Conservation (phyloP, 148 eudicot genomes). For the Limonium bicolor region DNA sequence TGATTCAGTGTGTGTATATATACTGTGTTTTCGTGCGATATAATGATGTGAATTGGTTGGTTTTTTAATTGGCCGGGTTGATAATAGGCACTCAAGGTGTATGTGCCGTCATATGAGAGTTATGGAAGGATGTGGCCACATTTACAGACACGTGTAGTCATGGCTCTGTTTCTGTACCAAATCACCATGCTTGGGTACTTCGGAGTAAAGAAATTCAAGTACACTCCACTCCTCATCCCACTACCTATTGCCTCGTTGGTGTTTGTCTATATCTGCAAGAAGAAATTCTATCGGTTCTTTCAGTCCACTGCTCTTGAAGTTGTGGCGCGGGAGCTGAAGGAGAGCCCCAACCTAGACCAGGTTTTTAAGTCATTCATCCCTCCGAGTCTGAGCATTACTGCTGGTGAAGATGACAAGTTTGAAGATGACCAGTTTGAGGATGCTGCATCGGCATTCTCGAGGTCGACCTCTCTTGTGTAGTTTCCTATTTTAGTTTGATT, state of each 20-base stretch:
- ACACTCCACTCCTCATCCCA: constrained; percentile 27
- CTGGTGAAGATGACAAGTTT: constrained; percentile 40
- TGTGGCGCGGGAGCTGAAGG: constrained; percentile 40
- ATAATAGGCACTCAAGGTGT: constrained; percentile 75
- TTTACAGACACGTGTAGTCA: constrained; percentile 43
- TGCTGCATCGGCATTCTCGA: too few species aligned
- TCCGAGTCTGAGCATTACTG: constrained; percentile 33
- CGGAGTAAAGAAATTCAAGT: constrained; percentile 25
- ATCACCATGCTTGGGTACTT: constrained; percentile 68
- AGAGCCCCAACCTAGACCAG: constrained; percentile 43
- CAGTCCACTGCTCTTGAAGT: constrained; percentile 61
- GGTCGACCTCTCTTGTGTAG: too few species aligned
- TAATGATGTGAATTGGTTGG: too few species aligned
- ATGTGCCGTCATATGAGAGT: constrained; percentile 69
- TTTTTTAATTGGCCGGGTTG: too few species aligned
- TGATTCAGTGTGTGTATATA: too few species aligned
- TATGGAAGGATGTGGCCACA: constrained; percentile 97
- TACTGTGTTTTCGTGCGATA: too few species aligned
- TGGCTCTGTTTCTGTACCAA: constrained; percentile 60
- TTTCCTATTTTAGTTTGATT: too few species aligned
- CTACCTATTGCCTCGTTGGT: constrained; percentile 45
- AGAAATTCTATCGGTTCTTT: constrained; percentile 58
- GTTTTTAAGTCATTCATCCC: constrained; percentile 51
- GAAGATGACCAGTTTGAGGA: constrained; percentile 52
- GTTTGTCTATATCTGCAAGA: constrained; percentile 36